phyloP scores from a whole-genome alignment of 805 yeast genomes.

The Candida verbasci region DNA sequence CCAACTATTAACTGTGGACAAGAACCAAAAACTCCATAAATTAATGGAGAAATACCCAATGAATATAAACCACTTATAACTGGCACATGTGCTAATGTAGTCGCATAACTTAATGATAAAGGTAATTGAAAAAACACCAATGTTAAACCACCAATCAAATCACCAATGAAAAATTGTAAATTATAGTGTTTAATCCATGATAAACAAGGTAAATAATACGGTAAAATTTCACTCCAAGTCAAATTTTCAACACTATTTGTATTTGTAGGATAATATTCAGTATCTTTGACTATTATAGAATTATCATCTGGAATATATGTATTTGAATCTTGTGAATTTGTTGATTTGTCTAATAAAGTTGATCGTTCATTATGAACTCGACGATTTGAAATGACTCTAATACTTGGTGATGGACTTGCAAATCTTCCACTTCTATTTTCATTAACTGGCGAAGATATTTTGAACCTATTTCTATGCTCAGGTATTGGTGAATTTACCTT shows the following conservation, averaged over 20 bases:
- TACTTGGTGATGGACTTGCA: slow-evolving; percentile 21
- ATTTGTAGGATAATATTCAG: slow-evolving; percentile 20
- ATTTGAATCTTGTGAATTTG: too few species aligned
- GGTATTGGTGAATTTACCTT: not conserved
- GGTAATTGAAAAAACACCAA: slow-evolving; percentile 92
- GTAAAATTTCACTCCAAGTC: slow-evolving; percentile 33
- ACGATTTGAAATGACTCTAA: slow-evolving; percentile 19
- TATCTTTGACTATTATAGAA: not conserved
- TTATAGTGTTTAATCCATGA: slow-evolving; percentile 62
- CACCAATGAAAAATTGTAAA: slow-evolving; percentile 44
- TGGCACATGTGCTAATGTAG: slow-evolving; percentile 41
- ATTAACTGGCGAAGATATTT: too few species aligned
- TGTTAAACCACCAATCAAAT: slow-evolving; percentile 78
- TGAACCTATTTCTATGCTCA: not conserved
- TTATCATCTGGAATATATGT: too few species aligned
- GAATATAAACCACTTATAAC: slow-evolving; percentile 36
- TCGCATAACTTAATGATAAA: slow-evolving; percentile 48
- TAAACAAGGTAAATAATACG: slow-evolving; percentile 64
- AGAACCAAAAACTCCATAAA: slow-evolving; percentile 38
- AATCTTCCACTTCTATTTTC: slow-evolving; percentile 7
- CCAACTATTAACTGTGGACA: slow-evolving; percentile 46
- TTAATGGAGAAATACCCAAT: slow-evolving; percentile 35
- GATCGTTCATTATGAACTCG: slow-evolving; percentile 16
- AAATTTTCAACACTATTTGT: slow-evolving; percentile 17
- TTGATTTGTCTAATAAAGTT: slow-evolving; percentile 7